A percentile compares a stretch with the other conserved stretches of the same genome.
Conservation (phyloP, 225 moss, liverwort and hornwort species). For the Rhytidiadelphus loreus region DNA sequence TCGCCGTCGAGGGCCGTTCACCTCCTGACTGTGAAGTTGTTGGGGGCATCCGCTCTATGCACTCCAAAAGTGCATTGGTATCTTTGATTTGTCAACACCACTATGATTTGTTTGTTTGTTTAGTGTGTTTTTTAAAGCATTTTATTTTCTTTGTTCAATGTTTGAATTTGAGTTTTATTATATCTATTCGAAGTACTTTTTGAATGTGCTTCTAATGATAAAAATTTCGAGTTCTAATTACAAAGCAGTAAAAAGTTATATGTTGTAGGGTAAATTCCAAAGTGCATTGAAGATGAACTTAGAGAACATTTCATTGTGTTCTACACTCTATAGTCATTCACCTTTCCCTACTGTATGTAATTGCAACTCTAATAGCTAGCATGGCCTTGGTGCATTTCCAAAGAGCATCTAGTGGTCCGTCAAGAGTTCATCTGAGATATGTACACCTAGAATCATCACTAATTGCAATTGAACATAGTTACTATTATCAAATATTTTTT, state of each 20-base stretch:
- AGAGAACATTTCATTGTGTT: not conserved
- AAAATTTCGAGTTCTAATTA: not conserved
- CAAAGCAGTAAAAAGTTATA: not conserved
- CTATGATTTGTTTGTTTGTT: not conserved
- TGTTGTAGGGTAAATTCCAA: not conserved
- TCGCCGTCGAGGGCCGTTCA: not conserved
- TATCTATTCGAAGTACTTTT: not conserved
- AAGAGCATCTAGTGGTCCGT: not conserved
- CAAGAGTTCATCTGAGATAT: not conserved
- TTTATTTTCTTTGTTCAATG: not conserved
- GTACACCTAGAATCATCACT: not conserved
- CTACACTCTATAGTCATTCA: fast-evolving
- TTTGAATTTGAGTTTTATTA: not conserved
- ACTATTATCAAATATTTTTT: not conserved
- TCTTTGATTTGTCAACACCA: not conserved
- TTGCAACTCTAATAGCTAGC: fast-evolving
- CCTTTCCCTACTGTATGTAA: fast-evolving
- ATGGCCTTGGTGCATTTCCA: fast-evolving
- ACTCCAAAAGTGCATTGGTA: not conserved
- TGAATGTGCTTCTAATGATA: not conserved
- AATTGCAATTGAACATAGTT: not conserved
- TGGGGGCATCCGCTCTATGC: not conserved
- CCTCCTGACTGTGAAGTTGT: not conserved
- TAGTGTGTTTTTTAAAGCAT: fast-evolving
- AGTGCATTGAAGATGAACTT: not conserved